These are phyloP conservation scores for Globisporangium yorkense DNA, from an alignment of 352 stramenopile species.

Conservation along the genomic window DNA sequence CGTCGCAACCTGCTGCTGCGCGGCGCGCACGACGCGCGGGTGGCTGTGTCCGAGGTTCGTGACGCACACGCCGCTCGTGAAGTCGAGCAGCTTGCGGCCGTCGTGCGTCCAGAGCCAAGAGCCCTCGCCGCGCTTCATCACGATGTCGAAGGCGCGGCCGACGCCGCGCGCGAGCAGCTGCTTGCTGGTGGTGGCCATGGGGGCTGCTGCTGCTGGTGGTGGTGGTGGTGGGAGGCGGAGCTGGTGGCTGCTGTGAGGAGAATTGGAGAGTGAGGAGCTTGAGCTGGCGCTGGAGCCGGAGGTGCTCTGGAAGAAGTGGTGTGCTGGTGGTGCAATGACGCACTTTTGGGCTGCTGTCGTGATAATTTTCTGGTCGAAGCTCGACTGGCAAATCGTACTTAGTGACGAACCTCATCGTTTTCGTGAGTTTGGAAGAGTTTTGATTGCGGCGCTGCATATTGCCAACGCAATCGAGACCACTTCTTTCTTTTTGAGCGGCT, in stretches of 20 bases:
- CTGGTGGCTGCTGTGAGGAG: background rate
- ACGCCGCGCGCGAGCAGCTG: conserved; percentile 64
- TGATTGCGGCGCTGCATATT: too few relatives aligned
- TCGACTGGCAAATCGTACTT: too few relatives aligned
- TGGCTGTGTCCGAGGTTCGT: conserved; percentile 91
- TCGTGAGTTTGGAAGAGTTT: background rate
- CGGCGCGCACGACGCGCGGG: conserved; percentile 84
- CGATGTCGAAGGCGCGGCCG: conserved; percentile 76
- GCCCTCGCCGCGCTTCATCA: conserved; percentile 78
- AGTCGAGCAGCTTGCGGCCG: conserved; percentile 87
- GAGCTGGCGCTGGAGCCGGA: background rate
- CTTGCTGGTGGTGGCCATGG: conserved; percentile 19
- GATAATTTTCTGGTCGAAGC: too few relatives aligned
- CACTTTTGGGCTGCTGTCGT: too few relatives aligned
- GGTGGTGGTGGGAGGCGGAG: background rate
- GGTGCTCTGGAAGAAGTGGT: background rate
- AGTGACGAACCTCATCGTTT: too few relatives aligned
- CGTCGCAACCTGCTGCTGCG: conserved; percentile 85
- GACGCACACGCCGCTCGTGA: conserved; percentile 92
- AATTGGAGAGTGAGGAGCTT: background rate
- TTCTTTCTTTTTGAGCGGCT: too few relatives aligned
- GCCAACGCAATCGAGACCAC: too few relatives aligned
- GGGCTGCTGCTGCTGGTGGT: background rate
- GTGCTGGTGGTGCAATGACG: background rate
- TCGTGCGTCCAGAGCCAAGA: conserved; percentile 85